A percentile compares a stretch with the other conserved stretches of the same genome.
Evolutionary conservation across 768 basidiomycete species (phyloP).

Genomic region (Boletus insuetus): DNA sequence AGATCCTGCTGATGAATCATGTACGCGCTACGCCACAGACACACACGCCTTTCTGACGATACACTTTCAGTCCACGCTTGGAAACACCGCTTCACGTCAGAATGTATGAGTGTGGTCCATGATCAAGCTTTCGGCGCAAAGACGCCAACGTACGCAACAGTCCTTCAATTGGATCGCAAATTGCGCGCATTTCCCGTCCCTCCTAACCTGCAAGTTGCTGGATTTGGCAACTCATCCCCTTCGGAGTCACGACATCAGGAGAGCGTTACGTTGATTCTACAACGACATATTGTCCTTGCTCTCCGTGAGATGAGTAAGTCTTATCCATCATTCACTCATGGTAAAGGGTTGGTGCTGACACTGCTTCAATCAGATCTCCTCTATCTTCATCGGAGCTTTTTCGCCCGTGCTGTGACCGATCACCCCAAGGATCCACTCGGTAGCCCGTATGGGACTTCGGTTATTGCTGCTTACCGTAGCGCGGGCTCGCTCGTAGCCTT

Average conservation of each 20-base stretch:
- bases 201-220: constrained; percentile 61
- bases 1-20: constrained; percentile 53
- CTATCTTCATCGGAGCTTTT: constrained; percentile 72
- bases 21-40: constrained; percentile 38
- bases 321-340: not conserved
- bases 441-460: constrained; percentile 69
- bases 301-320: constrained; percentile 67
- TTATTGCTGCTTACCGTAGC: constrained; percentile 71
- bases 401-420: constrained; percentile 69
- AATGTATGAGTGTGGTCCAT: constrained; percentile 67
- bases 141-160: constrained; percentile 63
- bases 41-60: constrained; percentile 2
- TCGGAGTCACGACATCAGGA: constrained; percentile 39
- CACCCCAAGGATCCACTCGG: constrained; percentile 73
- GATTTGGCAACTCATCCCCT: constrained; percentile 55
- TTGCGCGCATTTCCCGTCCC: constrained; percentile 68
- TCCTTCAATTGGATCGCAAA: constrained; percentile 66
- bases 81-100: constrained; percentile 67
- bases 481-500: constrained; percentile 68
- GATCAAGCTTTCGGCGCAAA: constrained; percentile 73
- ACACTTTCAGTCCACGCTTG: constrained; percentile 52
- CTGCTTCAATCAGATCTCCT: constrained; percentile 48
- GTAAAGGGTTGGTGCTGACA: constrained; percentile 12
- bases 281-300: constrained; percentile 65
- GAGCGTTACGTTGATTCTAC: constrained; percentile 46